Conservation (phyloP, 164 flowering plant species). For the Euptelea pleiosperma region DNA sequence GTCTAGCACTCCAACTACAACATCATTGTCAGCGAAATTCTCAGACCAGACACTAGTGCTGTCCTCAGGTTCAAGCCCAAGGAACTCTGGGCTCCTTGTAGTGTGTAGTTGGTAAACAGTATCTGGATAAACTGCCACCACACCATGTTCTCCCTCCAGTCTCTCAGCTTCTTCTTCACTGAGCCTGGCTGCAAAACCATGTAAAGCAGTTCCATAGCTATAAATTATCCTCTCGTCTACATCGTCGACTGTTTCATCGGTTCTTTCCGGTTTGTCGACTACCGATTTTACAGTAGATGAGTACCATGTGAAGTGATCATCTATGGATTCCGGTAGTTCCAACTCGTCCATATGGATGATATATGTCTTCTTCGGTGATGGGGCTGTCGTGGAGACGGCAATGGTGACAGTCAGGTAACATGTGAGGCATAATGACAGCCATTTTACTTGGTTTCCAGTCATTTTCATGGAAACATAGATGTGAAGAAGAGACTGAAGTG, state of each 20-base stretch:
- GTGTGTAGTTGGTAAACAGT: slow-evolving; percentile 67
- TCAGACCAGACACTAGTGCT: slow-evolving; percentile 40
- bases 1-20: slow-evolving; percentile 78
- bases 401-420: not conserved
- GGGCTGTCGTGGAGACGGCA: not conserved
- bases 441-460: slow-evolving; percentile 9
- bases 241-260: slow-evolving; percentile 14
- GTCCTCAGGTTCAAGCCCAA: slow-evolving; percentile 51
- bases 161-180: slow-evolving; percentile 50
- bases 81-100: slow-evolving; percentile 78
- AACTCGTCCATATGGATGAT: slow-evolving; percentile 68
- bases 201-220: slow-evolving; percentile 64
- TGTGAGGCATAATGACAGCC: slow-evolving; percentile 8
- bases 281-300: slow-evolving; percentile 44
- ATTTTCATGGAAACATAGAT: not conserved
- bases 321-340: slow-evolving; percentile 47
- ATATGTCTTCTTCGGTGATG: slow-evolving; percentile 45
- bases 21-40: slow-evolving; percentile 38
- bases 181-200: slow-evolving; percentile 73
- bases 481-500: not conserved
- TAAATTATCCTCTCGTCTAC: slow-evolving; percentile 52
- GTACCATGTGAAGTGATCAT: slow-evolving; percentile 67
- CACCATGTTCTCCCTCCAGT: slow-evolving; percentile 49
- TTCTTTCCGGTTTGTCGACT: not conserved
- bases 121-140: slow-evolving; percentile 57